Base-by-base conservation (phyloP, 805 yeast species). In the Zygoascus tannicola region DNA sequence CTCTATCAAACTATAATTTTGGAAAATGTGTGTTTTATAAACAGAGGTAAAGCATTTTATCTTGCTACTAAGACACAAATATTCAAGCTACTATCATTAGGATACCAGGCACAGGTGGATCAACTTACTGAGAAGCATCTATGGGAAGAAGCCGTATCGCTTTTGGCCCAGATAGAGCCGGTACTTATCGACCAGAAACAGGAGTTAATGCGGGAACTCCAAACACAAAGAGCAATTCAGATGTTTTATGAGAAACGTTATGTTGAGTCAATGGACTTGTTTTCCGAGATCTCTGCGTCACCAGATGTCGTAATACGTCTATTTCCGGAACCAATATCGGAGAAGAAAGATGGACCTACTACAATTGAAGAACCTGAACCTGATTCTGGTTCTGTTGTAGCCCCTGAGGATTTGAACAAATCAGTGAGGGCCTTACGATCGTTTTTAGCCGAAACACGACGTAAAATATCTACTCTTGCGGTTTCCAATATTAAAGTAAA, bases 221-320 rank as follows among this genome's bases (percentile, higher is more conserved):
- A 74, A 47, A 60, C 75, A 21, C 48, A 59, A 21, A 59, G 62
- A 20, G 80, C 71, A 0, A 50, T 58, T 4, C 49, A 59, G 3
- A 41, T 71, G 20, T 64, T 66, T 40, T 32, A 55, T 2, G 47
- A 52, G 3, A 55, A 56, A 3, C 50, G 63, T 3, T 65, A 62
- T 37, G 58, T 58, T 3, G 47, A 57, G 7, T 68, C 80, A 1
- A 61, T 75, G 59, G 51, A 57, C 41, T 32, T 69, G 15, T 78
- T 80, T 43, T 69, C 70, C 4, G 72, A 72, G 21, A 76, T 67
- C 43, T 62, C 78, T 55, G 83, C 85, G 0, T 73, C 81, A 1
- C 86, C 86, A 0, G 67, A 71, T 32, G 54, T 63, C 3, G 74
- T 80, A 0, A 62, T 80, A 1, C 49, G 58, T 2, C 57, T 74